Evolutionary conservation across 176 grass and related monocot genomes (phyloP), one percentile per base, ranked within the genome.

Genomic region (Musa beccarii): DNA sequence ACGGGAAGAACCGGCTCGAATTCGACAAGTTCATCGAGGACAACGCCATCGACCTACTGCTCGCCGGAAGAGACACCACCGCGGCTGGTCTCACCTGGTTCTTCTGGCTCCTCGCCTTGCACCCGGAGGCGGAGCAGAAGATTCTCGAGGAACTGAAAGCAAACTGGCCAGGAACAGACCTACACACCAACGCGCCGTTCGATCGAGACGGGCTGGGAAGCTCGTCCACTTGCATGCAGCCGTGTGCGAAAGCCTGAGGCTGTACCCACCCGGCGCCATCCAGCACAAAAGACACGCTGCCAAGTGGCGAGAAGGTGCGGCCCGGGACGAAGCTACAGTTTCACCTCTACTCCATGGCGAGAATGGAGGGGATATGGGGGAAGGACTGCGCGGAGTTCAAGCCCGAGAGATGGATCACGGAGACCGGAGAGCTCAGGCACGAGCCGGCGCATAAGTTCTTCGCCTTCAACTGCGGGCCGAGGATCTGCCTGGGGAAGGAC

Each of bases 401-500:
- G 63, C 63, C 63, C 1, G 63, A 66, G 63, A 66, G 63, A 24
- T 66, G 63, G 63, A 66, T 66, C n/a, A 66, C 63, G 2, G 63
- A 66, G 63, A 24, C 11, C 10, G 21, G 63, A 12, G 22, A 66
- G 8, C 21, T 66, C 10, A 66, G 63, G 22, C 23, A 66, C 63
- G 63, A 24, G 21, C 63, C 63, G 11, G 63, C 63, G 19, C 24
- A 65, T 23, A 65, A 65, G 63, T 65, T 65, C 63, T 24, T 65
- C 21, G 21, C 63, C 21, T 65, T 65, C 63, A 65, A 24, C 63
- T 65, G 63, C 63, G 63, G 63, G 63, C 63, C 63, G 10, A 66
- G 63, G 21, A 66, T 66, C 22, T 66, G 63, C 63, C 22, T 66
- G 63, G 63, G 63, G 63, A 66, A 66, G 63, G 63, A 66, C 20